Percentiles rank a stretch among this genome's conserved stretches.
These are phyloP conservation scores for Ceratocystis diversiconidia DNA, from an alignment of 2,329 filamentous ascomycete species.

Conservation along the genomic window DNA sequence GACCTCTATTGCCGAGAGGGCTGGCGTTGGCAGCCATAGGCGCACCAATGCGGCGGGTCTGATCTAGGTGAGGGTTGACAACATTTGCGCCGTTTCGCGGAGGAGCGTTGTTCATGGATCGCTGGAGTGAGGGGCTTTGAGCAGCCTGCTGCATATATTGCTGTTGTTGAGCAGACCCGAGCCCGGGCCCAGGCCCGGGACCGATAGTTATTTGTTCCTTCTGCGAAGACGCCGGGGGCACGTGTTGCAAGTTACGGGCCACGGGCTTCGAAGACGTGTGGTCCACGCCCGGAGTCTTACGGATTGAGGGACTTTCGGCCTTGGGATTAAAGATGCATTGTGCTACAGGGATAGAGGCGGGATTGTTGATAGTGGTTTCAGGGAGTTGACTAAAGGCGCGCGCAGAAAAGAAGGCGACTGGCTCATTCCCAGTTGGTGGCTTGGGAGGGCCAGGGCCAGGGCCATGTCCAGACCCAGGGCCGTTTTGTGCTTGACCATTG, in stretches of 20 bases:
- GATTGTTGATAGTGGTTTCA: constrained; percentile 29
- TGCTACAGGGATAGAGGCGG: constrained; percentile 30
- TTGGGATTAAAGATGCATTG: constrained; percentile 56
- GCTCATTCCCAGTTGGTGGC: constrained; percentile 27
- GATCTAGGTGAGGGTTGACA: constrained; percentile 40
- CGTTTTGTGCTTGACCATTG: neutral
- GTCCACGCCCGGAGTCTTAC: constrained; percentile 78
- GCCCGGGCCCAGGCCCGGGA: constrained; percentile 20
- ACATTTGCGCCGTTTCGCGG: constrained; percentile 28
- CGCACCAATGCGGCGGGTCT: constrained; percentile 43
- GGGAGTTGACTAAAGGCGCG: constrained; percentile 45
- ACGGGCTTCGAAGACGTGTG: constrained; percentile 65
- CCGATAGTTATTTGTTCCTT: constrained; percentile 2
- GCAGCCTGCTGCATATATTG: constrained; percentile 13
- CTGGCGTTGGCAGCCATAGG: constrained; percentile 33
- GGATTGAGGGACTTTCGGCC: constrained; percentile 68
- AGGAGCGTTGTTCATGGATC: constrained; percentile 20
- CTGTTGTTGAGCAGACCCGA: constrained; percentile 20
- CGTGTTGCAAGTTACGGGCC: constrained; percentile 40
- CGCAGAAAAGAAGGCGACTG: constrained; percentile 56
- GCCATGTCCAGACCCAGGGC: neutral
- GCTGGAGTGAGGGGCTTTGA: constrained; percentile 10
- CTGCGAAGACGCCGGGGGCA: constrained; percentile 29
- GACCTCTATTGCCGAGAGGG: constrained; percentile 43
- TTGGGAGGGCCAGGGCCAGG: constrained; percentile 21